A percentile compares a stretch with the other conserved stretches of the same genome.
phyloP scores from a whole-genome alignment of 2,329 filamentous ascomycete genomes.

The Elsinoe perseae region DNA sequence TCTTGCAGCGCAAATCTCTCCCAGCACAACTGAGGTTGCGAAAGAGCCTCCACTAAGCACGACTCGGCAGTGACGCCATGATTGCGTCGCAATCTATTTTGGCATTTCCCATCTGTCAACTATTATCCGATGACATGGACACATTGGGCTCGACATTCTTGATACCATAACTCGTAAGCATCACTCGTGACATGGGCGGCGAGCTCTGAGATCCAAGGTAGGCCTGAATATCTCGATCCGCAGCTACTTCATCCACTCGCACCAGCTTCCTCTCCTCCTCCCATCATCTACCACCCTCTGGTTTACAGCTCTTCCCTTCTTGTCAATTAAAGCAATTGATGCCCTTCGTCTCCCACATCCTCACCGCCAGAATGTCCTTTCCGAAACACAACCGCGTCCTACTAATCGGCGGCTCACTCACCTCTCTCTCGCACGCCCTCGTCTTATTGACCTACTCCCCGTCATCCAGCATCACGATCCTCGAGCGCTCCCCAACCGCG shows the following conservation, averaged over 20 bases:
- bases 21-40: no score
- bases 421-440: conserved; percentile 17
- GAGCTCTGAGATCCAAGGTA: neutral
- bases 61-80: neutral
- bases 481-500: conserved; percentile 37
- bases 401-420: conserved; percentile 28
- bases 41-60: no score
- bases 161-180: neutral
- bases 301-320: neutral
- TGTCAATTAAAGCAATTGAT: neutral
- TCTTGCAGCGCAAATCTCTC: no score
- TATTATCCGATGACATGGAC: neutral
- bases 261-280: neutral
- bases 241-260: neutral
- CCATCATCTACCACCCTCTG: neutral
- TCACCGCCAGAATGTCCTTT: neutral
- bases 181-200: neutral
- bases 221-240: neutral
- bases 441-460: conserved; percentile 24
- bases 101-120: neutral
- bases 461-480: conserved; percentile 25
- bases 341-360: neutral
- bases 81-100: neutral
- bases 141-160: neutral
- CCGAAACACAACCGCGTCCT: conserved; percentile 18